A percentile compares a stretch with the other conserved stretches of the same genome.
Conservation (phyloP, 2,329 filamentous ascomycete genomes). For the Cladosporium sp. region DNA sequence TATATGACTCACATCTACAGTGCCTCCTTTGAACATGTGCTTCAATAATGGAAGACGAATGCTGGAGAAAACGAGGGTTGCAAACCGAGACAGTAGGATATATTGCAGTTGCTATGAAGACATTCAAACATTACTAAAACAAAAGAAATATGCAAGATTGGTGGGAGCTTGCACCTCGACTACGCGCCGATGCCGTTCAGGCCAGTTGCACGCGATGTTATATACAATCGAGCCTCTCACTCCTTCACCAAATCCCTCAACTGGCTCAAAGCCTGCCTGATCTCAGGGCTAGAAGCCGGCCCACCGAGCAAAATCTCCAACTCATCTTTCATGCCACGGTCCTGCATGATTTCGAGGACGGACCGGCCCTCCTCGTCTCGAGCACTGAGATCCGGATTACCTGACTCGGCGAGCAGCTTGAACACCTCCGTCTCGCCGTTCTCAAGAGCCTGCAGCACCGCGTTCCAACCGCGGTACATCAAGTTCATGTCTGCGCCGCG, state of each 20-base stretch:
- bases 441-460: conserved; percentile 61
- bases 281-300: conserved; percentile 10
- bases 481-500: conserved; percentile 65
- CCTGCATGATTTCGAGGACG: conserved; percentile 55
- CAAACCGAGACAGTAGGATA: no score
- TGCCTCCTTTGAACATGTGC: no score
- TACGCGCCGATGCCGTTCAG: no score
- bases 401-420: conserved; percentile 47
- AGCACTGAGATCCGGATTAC: conserved; percentile 49
- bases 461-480: conserved; percentile 63
- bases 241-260: conserved; percentile 5
- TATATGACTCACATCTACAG: no score
- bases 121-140: no score
- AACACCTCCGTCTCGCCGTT: conserved; percentile 57
- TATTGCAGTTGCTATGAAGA: no score
- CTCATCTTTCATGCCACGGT: conserved; percentile 55
- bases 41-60: no score
- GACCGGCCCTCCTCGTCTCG: conserved; percentile 52
- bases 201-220: no score
- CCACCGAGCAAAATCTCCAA: conserved; percentile 21
- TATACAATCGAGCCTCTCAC: no score
- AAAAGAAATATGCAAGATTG: no score
- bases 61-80: no score
- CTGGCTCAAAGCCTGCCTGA: conserved; percentile 15
- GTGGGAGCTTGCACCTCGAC: no score